Percentiles rank a stretch among this genome's conserved stretches.
phyloP scores from a whole-genome alignment of 139 green algal species.

The Diplosphaera chodatii region DNA sequence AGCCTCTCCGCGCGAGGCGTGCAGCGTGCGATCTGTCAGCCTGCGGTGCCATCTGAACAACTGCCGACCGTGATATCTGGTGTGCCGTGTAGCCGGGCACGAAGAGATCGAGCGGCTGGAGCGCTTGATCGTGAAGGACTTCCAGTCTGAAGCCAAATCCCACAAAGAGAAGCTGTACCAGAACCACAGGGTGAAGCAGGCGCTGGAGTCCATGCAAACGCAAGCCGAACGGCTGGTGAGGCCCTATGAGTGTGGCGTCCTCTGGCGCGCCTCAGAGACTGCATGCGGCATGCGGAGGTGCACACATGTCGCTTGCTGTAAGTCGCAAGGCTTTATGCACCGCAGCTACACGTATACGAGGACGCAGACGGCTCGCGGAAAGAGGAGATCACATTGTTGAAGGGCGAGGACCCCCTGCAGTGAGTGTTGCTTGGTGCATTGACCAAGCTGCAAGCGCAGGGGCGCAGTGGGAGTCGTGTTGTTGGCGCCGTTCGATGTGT shows the following conservation, averaged over 20 bases:
- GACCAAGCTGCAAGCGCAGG: not conserved
- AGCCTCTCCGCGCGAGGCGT: no score
- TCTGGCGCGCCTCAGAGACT: no score
- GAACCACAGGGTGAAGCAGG: slow-evolving; percentile 69
- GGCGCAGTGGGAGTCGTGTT: no score
- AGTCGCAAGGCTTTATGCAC: not conserved
- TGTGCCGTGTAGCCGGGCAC: slow-evolving; percentile 50
- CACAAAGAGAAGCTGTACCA: slow-evolving; percentile 76
- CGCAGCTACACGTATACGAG: slow-evolving; percentile 75
- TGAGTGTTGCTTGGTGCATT: not conserved
- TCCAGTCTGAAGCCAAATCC: slow-evolving; percentile 63
- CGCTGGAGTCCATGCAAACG: slow-evolving; percentile 76
- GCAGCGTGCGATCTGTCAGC: not conserved
- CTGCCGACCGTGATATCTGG: not conserved
- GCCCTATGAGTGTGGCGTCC: not conserved
- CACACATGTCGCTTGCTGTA: not conserved
- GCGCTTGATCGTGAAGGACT: slow-evolving; percentile 73
- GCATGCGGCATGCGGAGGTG: not conserved
- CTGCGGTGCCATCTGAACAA: not conserved
- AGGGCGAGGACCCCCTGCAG: slow-evolving; percentile 33
- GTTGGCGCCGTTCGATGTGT: no score
- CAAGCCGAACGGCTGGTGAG: slow-evolving; percentile 70
- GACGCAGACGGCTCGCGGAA: slow-evolving; percentile 75
- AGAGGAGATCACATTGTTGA: slow-evolving; percentile 86
- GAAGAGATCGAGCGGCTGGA: slow-evolving; percentile 92